These are phyloP conservation scores for Allium fistulosum DNA, from an alignment of 106 monocot genomes.

Conservation along the genomic window DNA sequence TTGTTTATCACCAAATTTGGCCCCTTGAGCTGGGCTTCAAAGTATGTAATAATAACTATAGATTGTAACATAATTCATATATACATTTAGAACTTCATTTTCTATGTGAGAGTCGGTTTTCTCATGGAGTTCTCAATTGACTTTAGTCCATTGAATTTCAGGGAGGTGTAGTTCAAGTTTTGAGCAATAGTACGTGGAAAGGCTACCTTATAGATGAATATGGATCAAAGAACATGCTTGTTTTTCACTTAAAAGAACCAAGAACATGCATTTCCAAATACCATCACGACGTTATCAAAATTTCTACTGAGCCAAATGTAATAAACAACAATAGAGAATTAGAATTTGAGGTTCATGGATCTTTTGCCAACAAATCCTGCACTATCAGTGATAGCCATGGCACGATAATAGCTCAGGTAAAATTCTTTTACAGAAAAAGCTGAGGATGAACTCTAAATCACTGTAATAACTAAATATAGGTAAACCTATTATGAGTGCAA, in stretches of 20 bases:
- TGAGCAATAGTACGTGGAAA: slow-evolving; percentile 51
- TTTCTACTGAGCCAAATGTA: slow-evolving; percentile 33
- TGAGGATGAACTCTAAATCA: background rate
- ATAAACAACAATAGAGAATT: slow-evolving; percentile 16
- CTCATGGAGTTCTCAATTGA: background rate
- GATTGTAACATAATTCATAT: background rate
- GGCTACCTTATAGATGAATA: slow-evolving; percentile 54
- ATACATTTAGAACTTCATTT: background rate
- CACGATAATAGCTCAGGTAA: slow-evolving; percentile 46
- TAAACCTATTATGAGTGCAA: background rate
- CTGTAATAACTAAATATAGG: background rate
- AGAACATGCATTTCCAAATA: slow-evolving; percentile 15
- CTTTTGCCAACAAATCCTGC: slow-evolving; percentile 46
- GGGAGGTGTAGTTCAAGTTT: slow-evolving; percentile 55
- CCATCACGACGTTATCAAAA: slow-evolving; percentile 6
- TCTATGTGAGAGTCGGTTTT: background rate
- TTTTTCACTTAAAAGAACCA: slow-evolving; percentile 38
- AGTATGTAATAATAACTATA: no score
- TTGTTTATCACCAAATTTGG: background rate
- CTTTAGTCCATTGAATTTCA: slow-evolving; percentile 2
- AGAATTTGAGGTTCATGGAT: slow-evolving; percentile 62
- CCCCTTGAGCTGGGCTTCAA: no score
- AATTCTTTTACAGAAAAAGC: background rate
- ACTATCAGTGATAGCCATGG: slow-evolving; percentile 36
- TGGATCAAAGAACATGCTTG: slow-evolving; percentile 25